Percentiles rank a stretch among this genome's conserved stretches.
Evolutionary conservation across 495 filamentous ascomycete species (phyloP).

Genomic region (Tuber melanosporum): DNA sequence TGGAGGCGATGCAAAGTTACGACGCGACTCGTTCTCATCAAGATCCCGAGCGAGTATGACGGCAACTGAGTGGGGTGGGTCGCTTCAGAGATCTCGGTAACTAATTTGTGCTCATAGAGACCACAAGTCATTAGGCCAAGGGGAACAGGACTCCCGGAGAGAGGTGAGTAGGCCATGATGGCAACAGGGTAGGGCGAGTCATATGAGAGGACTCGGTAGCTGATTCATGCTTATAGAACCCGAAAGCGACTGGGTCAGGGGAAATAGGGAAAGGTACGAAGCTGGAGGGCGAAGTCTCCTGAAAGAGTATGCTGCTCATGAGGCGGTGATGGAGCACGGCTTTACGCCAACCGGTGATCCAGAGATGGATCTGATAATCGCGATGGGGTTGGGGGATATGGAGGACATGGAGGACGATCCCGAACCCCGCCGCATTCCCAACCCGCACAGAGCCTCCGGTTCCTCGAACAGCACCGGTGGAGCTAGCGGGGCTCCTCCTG

Average conservation of each 20-base stretch:
- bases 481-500: too few species aligned
- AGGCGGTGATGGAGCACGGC: constrained; percentile 6
- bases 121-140: background rate
- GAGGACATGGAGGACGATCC: constrained; percentile 11
- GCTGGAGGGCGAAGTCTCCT: constrained; percentile 10
- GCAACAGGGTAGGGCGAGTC: background rate
- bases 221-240: background rate
- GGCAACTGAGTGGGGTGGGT: background rate
- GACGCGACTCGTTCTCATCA: background rate
- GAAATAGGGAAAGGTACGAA: constrained; percentile 13
- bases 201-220: background rate
- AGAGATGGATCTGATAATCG: constrained; percentile 22
- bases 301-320: constrained; percentile 6
- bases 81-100: background rate
- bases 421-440: background rate
- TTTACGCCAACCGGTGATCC: constrained; percentile 16
- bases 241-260: constrained; percentile 4
- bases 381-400: constrained; percentile 16
- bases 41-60: background rate
- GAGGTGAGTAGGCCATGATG: background rate
- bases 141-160: background rate
- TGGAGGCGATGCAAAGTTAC: constrained; percentile 11
- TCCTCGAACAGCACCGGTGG: background rate
- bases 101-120: background rate
- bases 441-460: background rate